Conservation (phyloP, 371 early-diverging fungal genomes). For the Mucor piriformis region DNA sequence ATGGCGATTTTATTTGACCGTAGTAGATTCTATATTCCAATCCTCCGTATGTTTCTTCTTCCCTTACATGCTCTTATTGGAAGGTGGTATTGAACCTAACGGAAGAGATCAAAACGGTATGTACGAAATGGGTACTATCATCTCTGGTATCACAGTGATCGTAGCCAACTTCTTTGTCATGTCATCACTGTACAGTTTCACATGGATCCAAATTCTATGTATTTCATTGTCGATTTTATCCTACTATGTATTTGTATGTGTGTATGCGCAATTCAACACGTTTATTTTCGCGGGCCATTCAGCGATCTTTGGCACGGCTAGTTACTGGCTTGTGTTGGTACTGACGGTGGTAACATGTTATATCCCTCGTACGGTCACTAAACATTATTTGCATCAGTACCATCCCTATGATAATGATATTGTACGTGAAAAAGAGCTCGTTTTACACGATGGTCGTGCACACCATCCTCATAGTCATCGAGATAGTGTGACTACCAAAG, state of each 20-base stretch:
- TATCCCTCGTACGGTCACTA: conserved; percentile 52
- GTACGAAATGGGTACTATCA: conserved; percentile 77
- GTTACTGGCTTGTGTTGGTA: conserved; percentile 55
- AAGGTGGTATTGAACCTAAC: conserved; percentile 46
- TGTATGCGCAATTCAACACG: conserved; percentile 50
- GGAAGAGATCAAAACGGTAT: conserved; percentile 68
- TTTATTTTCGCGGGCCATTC: conserved; percentile 48
- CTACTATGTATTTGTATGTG: conserved; percentile 52
- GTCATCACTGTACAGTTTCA: conserved; percentile 76
- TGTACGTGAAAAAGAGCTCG: conserved; percentile 58
- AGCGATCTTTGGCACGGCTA: conserved; percentile 48
- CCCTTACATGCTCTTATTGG: conserved; percentile 54
- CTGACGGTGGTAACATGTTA: conserved; percentile 52
- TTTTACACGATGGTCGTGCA: conserved; percentile 20
- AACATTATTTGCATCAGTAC: conserved; percentile 52
- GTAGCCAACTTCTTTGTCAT: conserved; percentile 83
- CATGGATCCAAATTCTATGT: conserved; percentile 68
- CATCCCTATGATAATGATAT: conserved; percentile 68
- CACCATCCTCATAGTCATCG: not conserved
- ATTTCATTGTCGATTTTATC: conserved; percentile 57
- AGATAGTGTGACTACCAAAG: not conserved
- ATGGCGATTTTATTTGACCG: conserved; percentile 82
- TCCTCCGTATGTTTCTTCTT: conserved; percentile 83
- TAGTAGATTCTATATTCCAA: conserved; percentile 87
- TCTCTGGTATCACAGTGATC: conserved; percentile 75